A percentile compares a stretch with the other conserved stretches of the same genome.
Conservation (phyloP, 1,139 yeast species). For the Scheffersomyces parashehatae region DNA sequence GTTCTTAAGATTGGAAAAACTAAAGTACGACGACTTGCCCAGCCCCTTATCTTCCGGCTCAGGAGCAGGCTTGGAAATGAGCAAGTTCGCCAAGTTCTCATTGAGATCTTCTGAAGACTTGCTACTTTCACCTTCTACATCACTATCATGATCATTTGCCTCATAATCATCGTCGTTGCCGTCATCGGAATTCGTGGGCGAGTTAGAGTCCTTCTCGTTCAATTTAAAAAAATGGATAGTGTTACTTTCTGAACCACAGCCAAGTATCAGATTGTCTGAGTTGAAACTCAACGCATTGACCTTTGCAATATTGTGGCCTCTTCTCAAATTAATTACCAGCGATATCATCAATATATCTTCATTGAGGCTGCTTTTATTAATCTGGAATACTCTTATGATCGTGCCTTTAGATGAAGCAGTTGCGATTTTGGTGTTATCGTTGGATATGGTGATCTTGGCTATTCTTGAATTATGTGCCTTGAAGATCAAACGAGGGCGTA, state of each 20-base stretch:
- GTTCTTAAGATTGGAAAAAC: slow-evolving; percentile 17
- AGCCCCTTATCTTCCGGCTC: slow-evolving; percentile 10
- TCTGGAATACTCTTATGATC: slow-evolving; percentile 54
- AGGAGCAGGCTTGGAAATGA: slow-evolving; percentile 30
- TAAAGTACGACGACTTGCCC: slow-evolving; percentile 13
- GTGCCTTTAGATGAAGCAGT: slow-evolving; percentile 77
- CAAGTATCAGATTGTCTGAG: slow-evolving; percentile 50
- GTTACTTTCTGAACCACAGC: slow-evolving; percentile 66
- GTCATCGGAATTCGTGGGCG: slow-evolving; percentile 3
- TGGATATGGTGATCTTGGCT: slow-evolving; percentile 48
- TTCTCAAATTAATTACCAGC: slow-evolving; percentile 55
- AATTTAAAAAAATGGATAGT: slow-evolving; percentile 68
- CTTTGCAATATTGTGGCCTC: slow-evolving; percentile 67
- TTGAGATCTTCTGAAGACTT: slow-evolving; percentile 40
- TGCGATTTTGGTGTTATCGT: slow-evolving; percentile 56
- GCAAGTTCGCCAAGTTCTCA: slow-evolving; percentile 44
- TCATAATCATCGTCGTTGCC: slow-evolving; percentile 4
- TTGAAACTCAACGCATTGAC: slow-evolving; percentile 59
- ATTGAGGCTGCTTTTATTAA: slow-evolving; percentile 9
- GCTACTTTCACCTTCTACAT: slow-evolving; percentile 7
- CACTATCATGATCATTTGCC: slow-evolving; percentile 1
- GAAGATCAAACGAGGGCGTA: slow-evolving; percentile 56
- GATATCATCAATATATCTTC: slow-evolving; percentile 21
- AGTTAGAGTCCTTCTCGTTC: slow-evolving; percentile 12
- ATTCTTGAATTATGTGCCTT: slow-evolving; percentile 59